phyloP scores from a whole-genome alignment of 306 rosid species.

The Luffa acutangula region DNA sequence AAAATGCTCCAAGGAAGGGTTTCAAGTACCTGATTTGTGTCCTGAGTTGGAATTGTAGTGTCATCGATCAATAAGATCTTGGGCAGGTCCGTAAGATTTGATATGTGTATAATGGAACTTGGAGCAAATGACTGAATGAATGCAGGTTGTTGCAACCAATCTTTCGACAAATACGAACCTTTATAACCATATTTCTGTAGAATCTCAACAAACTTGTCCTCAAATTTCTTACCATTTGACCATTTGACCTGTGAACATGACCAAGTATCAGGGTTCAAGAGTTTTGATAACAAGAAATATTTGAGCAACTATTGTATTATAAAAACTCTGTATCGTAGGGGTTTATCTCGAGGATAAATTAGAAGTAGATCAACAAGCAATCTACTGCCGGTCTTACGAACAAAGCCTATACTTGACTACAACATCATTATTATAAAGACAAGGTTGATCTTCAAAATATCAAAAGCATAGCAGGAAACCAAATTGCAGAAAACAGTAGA shows the following conservation, averaged over 20 bases:
- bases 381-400: background rate
- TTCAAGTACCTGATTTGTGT: slow-evolving; percentile 74
- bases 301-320: background rate
- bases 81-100: slow-evolving; percentile 73
- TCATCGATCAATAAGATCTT: slow-evolving; percentile 63
- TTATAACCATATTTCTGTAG: slow-evolving; percentile 72
- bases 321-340: background rate
- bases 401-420: background rate
- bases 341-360: background rate
- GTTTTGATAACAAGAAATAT: background rate
- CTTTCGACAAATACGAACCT: slow-evolving; percentile 73
- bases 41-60: slow-evolving; percentile 48
- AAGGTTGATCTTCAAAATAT: background rate
- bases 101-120: slow-evolving; percentile 53
- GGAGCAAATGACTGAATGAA: slow-evolving; percentile 94
- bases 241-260: slow-evolving; percentile 64
- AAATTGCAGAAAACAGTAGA: background rate
- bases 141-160: slow-evolving; percentile 80
- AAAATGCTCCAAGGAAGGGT: background rate
- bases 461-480: background rate
- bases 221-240: slow-evolving; percentile 52
- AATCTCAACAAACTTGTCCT: slow-evolving; percentile 80
- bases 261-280: slow-evolving; percentile 12
- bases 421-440: background rate
- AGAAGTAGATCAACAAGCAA: background rate